Base-by-base conservation (phyloP, 345 rosid genomes). In the Abelmoschus esculentus region DNA sequence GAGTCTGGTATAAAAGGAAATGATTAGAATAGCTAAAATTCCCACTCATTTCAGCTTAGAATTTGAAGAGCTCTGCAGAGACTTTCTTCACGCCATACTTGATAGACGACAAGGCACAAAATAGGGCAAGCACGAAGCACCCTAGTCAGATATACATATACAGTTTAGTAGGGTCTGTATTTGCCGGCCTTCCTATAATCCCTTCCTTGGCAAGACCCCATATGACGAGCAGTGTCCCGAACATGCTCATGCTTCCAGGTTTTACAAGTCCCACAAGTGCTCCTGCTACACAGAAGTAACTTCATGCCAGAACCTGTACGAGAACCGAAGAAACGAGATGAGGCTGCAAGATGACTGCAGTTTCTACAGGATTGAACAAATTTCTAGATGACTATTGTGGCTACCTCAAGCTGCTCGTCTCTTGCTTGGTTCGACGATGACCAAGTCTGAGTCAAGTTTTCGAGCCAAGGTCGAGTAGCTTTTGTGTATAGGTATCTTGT, bases 171-270 rank as follows among this genome's bases (percentile, higher is more conserved):
- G 96, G 97, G 76, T 93, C 96, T 0, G 86, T 79, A 75, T 83
- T 88, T n/a, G 29, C 83, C 6, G 92, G 91, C 86, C 91, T 93
- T 74, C 90, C 86, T 76, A 91, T 75, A 69, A 93, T 86, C 57
- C 97, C 98, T 80, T 93, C 98, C 90, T 91, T 89, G 72, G 91
- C 88, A 29, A 91, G 97, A 53, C 98, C 98, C 98, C 98, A 93
- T 18, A 88, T 76, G 28, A 93, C 73, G 19, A 93, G 73, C 34
- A 93, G 87, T 0, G 96, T 91, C 55, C 98, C 97, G 32, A 93
- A 91, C 97, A 89, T 88, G 81, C 95, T 83, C 98, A 93, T 93
- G 77, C 98, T 93, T 32, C 97, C 97, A 0, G 91, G 95, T 75
- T 88, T 93, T 38, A 91, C 77, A 71, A 89, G 57, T 55, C 98